Percentiles rank a stretch among this genome's conserved stretches.
These are phyloP conservation scores for Trichoderma sp. DNA, from an alignment of 2,329 filamentous ascomycete genomes.

Conservation along the genomic window DNA sequence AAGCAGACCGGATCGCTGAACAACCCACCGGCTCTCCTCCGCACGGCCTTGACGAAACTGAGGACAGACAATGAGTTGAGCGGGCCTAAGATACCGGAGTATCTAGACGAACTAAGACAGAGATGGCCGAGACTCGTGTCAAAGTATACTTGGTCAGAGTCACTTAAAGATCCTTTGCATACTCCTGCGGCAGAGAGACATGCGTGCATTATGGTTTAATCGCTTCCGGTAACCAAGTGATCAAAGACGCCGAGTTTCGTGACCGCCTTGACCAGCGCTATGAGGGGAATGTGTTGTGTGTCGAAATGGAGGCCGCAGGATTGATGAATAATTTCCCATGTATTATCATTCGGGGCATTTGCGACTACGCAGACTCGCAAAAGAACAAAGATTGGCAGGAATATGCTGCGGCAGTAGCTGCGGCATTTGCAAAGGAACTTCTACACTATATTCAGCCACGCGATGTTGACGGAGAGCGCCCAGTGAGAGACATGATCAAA, in stretches of 20 bases:
- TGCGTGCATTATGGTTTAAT: background rate
- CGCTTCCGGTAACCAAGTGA: conserved; percentile 2
- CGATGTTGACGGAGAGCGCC: background rate
- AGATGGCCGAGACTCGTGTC: background rate
- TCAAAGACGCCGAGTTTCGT: background rate
- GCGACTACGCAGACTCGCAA: conserved; percentile 10
- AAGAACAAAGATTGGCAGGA: background rate
- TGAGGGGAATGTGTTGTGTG: background rate
- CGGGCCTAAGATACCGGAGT: background rate
- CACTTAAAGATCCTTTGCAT: background rate
- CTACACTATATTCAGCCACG: background rate
- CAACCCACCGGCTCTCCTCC: background rate
- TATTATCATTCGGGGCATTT: conserved; percentile 7
- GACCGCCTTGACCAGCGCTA: background rate
- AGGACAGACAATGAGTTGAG: background rate
- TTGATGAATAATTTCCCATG: conserved; percentile 12
- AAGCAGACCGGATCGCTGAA: background rate
- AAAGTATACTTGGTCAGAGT: background rate
- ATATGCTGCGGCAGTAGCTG: background rate
- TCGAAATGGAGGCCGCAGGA: conserved; percentile 15
- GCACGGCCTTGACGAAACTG: background rate
- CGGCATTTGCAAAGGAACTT: conserved; percentile 3
- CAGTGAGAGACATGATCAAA: background rate
- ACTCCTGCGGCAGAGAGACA: background rate
- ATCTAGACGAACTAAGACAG: background rate